Base-by-base conservation (phyloP, 2,329 filamentous ascomycete species). In the Ampelomyces quisqualis region DNA sequence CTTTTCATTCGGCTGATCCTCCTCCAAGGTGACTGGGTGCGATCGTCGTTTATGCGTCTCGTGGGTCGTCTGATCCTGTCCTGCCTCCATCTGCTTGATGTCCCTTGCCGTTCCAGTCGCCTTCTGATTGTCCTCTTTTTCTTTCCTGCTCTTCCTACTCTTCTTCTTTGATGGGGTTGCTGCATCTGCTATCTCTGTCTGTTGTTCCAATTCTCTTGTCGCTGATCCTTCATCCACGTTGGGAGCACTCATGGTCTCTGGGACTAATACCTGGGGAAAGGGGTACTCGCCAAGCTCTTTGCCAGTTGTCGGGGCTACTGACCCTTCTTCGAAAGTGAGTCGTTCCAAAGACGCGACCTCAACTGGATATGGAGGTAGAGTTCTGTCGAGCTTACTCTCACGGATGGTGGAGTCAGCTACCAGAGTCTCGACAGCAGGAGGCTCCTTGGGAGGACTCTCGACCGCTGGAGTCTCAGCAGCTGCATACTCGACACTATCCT, bases 131-230 rank as follows among this genome's bases (percentile, higher is more conserved):
- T 37, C 54, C 7, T 38, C 51, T 44, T 60, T 60, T 15, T 51
- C 55, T 28, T 64, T 67, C 40, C 63, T 68, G 48, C 64, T 67
- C 42, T 60, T 62, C 38, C 55, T 58, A 19, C 64, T 71, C 49
- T 75, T 77, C 53, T 73, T 70, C 46, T 70, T 73, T 40, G 59
- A 57, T 34, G 71, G 64, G 24, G 64, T 49, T 6, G 67, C 64
- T 46, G 54, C 60, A 18, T 59, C 57, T 22, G 51, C 49, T 20
- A 30, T 24, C 30, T 29, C 31, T 34, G 34, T 13, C 53, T 53
- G 14, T 55, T 53, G 52, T 29, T 59, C 42, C 43, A 58, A 55
- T 4, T 10, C 15, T 45, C 51, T 39, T 31, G 51, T 48, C 19
- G 14, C 39, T 20, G 21, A 22, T 21, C 35, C 13, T 31, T 48